Evolutionary conservation across 306 rosid species (phyloP).

Genomic region (Prunus salicina): DNA sequence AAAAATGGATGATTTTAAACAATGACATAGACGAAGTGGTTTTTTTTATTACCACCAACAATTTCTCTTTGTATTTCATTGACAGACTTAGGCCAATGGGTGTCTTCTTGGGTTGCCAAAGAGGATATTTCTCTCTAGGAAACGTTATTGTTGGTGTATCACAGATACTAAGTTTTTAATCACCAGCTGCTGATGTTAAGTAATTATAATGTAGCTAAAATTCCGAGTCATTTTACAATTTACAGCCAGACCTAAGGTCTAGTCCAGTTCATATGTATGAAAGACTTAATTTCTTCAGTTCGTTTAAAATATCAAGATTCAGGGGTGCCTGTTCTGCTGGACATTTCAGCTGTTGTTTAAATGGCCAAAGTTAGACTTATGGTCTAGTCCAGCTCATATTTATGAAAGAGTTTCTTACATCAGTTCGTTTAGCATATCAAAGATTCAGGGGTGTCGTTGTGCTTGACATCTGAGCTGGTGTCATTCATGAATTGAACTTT

Average conservation of each 20-base stretch:
- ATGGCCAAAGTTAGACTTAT: not conserved
- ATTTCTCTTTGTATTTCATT: no score
- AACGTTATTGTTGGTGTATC: not conserved
- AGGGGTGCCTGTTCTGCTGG: not conserved
- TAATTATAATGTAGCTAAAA: not conserved
- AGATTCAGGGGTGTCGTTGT: not conserved
- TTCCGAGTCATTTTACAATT: not conserved
- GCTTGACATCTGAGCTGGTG: not conserved
- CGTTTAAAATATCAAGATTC: not conserved
- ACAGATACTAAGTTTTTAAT: not conserved
- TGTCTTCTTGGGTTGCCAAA: no score
- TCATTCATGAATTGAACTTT: not conserved
- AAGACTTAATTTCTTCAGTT: not conserved
- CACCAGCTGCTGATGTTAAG: not conserved
- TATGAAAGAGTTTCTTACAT: not conserved
- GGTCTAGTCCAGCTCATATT: constrained; percentile 5
- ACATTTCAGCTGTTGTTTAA: no score
- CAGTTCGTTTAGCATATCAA: not conserved
- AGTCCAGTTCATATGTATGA: not conserved
- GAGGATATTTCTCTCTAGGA: no score
- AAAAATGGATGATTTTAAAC: no score
- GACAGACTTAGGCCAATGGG: no score
- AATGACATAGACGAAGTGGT: no score
- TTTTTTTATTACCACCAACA: no score
- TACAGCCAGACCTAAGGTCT: not conserved